Conservation (phyloP, 2,329 filamentous ascomycete genomes). For the Chrysosporium queenslandicum region DNA sequence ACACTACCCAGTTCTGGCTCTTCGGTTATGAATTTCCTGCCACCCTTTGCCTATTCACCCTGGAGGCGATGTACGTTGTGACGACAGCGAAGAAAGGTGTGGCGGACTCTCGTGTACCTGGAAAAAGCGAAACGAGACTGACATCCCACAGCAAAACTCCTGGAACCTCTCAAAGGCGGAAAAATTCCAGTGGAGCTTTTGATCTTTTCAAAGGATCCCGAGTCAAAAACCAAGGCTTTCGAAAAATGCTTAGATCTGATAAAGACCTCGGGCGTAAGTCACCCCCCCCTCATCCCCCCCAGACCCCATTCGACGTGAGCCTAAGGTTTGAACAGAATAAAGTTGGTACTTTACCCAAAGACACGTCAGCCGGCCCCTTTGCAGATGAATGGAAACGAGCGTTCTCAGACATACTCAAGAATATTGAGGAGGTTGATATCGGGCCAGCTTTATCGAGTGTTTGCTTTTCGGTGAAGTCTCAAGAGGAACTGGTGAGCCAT, state of each 20-base stretch:
- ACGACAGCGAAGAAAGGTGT: slow-evolving; percentile 95
- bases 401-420: slow-evolving; percentile 68
- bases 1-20: slow-evolving; percentile 70
- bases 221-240: slow-evolving; percentile 85
- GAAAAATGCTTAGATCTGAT: slow-evolving; percentile 74
- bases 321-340: slow-evolving; percentile 55
- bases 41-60: slow-evolving; percentile 84
- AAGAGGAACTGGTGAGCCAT: slow-evolving; percentile 63
- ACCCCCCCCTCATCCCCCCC: background rate
- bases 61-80: slow-evolving; percentile 79
- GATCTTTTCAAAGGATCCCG: slow-evolving; percentile 80
- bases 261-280: slow-evolving; percentile 70
- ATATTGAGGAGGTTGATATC: slow-evolving; percentile 81
- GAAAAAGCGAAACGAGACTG: slow-evolving; percentile 26
- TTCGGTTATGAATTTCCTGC: slow-evolving; percentile 97
- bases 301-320: background rate
- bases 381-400: slow-evolving; percentile 91
- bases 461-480: slow-evolving; percentile 87
- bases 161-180: slow-evolving; percentile 83
- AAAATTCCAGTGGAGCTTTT: slow-evolving; percentile 88
- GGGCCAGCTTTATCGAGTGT: slow-evolving; percentile 67
- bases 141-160: slow-evolving; percentile 62
- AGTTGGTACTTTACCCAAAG: slow-evolving; percentile 76
- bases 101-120: slow-evolving; percentile 11
- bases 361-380: slow-evolving; percentile 75